Evolutionary conservation across 2,329 filamentous ascomycete genomes (phyloP), one percentile per base, ranked within the genome.

Genomic region (Diaporthe sp.): DNA sequence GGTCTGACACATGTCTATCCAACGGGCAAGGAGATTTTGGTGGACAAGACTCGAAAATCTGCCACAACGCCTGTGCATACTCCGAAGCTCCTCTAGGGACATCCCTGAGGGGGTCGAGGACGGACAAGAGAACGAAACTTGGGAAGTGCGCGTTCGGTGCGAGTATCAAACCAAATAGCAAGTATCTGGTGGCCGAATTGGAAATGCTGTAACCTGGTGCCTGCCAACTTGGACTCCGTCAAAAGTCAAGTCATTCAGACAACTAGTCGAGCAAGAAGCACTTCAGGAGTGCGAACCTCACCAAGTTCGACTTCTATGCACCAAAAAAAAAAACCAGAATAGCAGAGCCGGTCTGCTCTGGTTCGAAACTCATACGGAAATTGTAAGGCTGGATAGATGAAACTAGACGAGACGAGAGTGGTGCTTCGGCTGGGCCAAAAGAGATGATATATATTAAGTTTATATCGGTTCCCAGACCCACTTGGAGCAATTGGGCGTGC

Each of bases 371-470:
- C 13, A 53, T 9, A 17, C 31, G 31, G 65, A 68, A n/a, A 68
- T 68, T 68, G 17, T 68, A 15, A 65, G 61, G 61, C 61, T 68
- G 22, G 34, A 4, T 9, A 22, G 65, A 37, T 68, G 65, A 68
- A 68, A 68, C 31, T n/a, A 37, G n/a, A 22, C 47, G 65, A 68
- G 65, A 53, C 34, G 22, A 53, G 47, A 28, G 65, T 53, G 31
- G 65, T 68, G 31, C 65, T 53, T 68, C 31, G 65, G 31, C 65
- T 68, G 65, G 65, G 47, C 22, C 47, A 39, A 28, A 25, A 20
- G 65, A 68, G 25, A 53, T 68, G 65, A 39, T 39, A 61, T 13
- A 53, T 68, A 68, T 34, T 31, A 31, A 31, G 31, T 31, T 31
- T 34, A 34, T 68, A 20, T 53, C 31, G 47, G 47, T 53, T 47